phyloP scores from a whole-genome alignment of 83 land plant genomes.

The Picea abies region DNA sequence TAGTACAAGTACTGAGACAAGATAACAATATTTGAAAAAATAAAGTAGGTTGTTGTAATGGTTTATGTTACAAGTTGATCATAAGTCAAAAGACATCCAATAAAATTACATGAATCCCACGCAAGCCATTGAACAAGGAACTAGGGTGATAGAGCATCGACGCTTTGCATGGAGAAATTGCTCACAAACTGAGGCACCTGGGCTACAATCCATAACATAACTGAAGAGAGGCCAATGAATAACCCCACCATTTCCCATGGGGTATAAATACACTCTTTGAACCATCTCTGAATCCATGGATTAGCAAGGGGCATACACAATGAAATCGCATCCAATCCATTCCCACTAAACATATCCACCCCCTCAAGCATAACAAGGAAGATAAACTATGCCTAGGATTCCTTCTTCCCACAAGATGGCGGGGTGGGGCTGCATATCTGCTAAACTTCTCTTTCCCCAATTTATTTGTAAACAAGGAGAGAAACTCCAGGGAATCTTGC shows the following conservation, averaged over 20 bases:
- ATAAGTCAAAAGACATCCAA: conserved; percentile 47
- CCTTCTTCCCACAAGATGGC: no score
- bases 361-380: no score
- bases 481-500: no score
- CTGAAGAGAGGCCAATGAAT: conserved; percentile 35
- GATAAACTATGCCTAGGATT: no score
- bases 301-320: background rate
- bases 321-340: background rate
- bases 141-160: conserved; percentile 45
- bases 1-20: conserved; percentile 46
- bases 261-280: conserved; percentile 30
- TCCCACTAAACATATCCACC: no score
- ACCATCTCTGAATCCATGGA: conserved; percentile 29
- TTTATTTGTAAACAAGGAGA: no score
- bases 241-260: conserved; percentile 34
- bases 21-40: conserved; percentile 36
- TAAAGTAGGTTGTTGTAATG: conserved; percentile 43
- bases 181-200: conserved; percentile 43
- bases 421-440: background rate
- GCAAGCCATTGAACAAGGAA: conserved; percentile 50
- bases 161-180: conserved; percentile 27
- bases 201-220: conserved; percentile 37
- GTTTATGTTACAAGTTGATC: conserved; percentile 43
- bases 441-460: no score
- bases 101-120: conserved; percentile 42